Conservation (phyloP, 306 rosid species). For the Vicia sativa region DNA sequence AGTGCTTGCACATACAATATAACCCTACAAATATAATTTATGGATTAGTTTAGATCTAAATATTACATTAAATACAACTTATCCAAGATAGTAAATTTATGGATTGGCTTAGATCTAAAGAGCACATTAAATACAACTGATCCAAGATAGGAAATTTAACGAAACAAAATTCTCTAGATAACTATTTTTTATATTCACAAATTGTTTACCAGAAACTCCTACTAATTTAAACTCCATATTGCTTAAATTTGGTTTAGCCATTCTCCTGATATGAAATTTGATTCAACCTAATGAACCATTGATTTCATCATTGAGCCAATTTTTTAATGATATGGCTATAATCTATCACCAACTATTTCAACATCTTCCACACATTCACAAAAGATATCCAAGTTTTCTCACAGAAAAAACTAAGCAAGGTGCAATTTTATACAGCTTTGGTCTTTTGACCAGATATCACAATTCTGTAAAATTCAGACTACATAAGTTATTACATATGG, state of each 20-base stretch:
- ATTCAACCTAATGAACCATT: not conserved
- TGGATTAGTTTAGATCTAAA: not conserved
- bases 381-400: not conserved
- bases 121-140: not conserved
- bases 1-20: no score
- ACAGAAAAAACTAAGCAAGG: not conserved
- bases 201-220: not conserved
- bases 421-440: conserved; percentile 21
- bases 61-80: not conserved
- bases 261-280: not conserved
- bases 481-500: conserved; percentile 12
- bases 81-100: not conserved
- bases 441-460: conserved; percentile 8
- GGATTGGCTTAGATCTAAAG: not conserved
- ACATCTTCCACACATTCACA: not conserved
- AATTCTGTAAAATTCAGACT: conserved; percentile 8
- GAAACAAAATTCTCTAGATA: not conserved
- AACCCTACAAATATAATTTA: not conserved
- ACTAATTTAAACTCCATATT: not conserved
- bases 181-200: not conserved
- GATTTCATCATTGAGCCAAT: not conserved
- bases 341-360: not conserved
- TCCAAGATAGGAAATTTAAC: not conserved
- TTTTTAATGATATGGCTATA: not conserved
- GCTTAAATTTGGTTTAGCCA: not conserved